phyloP scores from a whole-genome alignment of 768 basidiomycete species.

The Suillus paluster region DNA sequence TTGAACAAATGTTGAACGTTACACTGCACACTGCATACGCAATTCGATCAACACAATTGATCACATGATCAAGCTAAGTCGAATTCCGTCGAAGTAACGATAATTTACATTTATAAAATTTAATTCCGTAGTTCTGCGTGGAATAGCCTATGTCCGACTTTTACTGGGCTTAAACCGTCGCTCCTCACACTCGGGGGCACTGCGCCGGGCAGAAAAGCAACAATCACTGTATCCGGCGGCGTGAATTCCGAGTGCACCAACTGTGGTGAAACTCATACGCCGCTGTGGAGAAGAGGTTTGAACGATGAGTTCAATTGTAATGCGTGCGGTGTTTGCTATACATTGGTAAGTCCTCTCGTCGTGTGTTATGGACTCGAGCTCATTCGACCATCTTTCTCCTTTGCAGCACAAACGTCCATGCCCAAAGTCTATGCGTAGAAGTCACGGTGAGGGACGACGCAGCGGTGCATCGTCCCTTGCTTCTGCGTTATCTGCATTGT shows the following conservation, averaged over 20 bases:
- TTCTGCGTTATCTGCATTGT: neutral
- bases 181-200: slow-evolving; percentile 37
- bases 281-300: slow-evolving; percentile 83
- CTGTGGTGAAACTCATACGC: slow-evolving; percentile 88
- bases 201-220: slow-evolving; percentile 1
- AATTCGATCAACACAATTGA: too few species aligned
- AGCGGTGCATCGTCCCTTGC: neutral
- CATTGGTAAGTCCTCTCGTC: slow-evolving; percentile 56
- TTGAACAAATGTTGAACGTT: too few species aligned
- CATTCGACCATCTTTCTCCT: slow-evolving; percentile 3
- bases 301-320: slow-evolving; percentile 92
- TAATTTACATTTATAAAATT: neutral
- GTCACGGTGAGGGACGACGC: slow-evolving; percentile 69
- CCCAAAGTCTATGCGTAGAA: slow-evolving; percentile 85
- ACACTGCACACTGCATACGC: too few species aligned
- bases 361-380: slow-evolving; percentile 10
- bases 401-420: slow-evolving; percentile 83
- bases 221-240: slow-evolving; percentile 50
- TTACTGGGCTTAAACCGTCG: slow-evolving; percentile 58
- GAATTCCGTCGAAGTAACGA: neutral
- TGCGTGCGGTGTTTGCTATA: slow-evolving; percentile 87
- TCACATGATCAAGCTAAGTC: neutral
- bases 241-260: slow-evolving; percentile 87
- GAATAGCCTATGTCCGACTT: slow-evolving; percentile 26
- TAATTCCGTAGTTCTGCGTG: neutral